phyloP scores from a whole-genome alignment of 495 filamentous ascomycete species.

The Acidiella bohemica region DNA sequence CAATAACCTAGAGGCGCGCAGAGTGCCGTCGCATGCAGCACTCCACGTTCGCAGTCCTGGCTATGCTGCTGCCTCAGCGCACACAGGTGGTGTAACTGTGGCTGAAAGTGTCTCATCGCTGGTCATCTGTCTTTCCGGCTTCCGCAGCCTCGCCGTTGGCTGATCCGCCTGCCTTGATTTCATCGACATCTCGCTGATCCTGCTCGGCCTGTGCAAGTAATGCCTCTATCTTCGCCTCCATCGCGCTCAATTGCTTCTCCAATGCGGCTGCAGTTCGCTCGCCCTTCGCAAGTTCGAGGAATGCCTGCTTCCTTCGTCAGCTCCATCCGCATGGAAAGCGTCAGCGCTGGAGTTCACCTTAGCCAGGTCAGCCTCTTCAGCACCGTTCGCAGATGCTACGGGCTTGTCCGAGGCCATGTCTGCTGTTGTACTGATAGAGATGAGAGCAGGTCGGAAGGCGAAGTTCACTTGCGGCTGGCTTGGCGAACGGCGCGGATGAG shows the following conservation, averaged over 20 bases:
- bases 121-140: neutral
- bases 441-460: neutral
- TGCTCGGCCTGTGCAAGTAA: constrained; percentile 38
- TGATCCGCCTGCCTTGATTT: neutral
- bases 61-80: too few species aligned
- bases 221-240: constrained; percentile 46
- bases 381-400: constrained; percentile 6
- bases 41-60: too few species aligned
- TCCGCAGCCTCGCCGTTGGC: neutral
- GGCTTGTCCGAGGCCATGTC: constrained; percentile 8
- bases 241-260: constrained; percentile 38
- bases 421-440: neutral
- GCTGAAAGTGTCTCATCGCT: too few species aligned
- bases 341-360: too few species aligned
- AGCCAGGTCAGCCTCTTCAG: constrained; percentile 15
- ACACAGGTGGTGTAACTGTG: too few species aligned
- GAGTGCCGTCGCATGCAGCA: too few species aligned
- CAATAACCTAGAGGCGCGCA: too few species aligned
- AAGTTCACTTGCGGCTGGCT: constrained; percentile 1
- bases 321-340: too few species aligned
- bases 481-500: constrained; percentile 1
- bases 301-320: too few species aligned
- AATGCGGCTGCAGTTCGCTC: constrained; percentile 43
- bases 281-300: constrained; percentile 35
- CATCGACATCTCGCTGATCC: constrained; percentile 15